Percentiles rank a stretch among this genome's conserved stretches.
Evolutionary conservation across 1,284 basidiomycete genomes (phyloP).

Genomic region (Porogramme epimiltina): DNA sequence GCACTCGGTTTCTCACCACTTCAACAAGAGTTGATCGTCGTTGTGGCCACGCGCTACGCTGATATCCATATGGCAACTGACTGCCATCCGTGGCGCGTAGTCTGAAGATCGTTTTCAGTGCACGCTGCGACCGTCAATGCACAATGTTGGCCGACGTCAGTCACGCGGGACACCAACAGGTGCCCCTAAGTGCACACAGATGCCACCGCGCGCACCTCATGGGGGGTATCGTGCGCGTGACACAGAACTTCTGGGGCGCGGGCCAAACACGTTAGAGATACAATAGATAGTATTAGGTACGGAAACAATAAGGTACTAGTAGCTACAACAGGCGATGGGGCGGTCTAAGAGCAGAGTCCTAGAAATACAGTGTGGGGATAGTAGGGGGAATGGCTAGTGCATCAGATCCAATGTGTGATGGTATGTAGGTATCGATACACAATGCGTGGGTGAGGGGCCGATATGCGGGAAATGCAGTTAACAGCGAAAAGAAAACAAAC

Average conservation of each 20-base stretch:
- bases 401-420: conserved; percentile 3
- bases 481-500: conserved; percentile 1
- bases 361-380: conserved; percentile 23
- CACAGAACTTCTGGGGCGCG: neutral
- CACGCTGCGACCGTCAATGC: no score
- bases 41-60: neutral
- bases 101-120: no score
- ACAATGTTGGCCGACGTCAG: neutral
- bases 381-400: conserved; percentile 4
- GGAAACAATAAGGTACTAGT: conserved; percentile 7
- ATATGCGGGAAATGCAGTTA: conserved; percentile 11
- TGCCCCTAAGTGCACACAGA: neutral
- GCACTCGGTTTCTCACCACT: no score
- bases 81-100: no score
- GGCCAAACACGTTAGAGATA: conserved; percentile 2
- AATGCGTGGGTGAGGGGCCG: conserved; percentile 1
- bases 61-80: conserved; percentile 2
- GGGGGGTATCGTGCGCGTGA: neutral
- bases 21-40: neutral
- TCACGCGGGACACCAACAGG: neutral
- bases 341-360: conserved; percentile 15
- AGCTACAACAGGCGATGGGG: conserved; percentile 7
- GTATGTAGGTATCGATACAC: conserved; percentile 14
- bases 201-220: no score
- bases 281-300: conserved; percentile 14